Evolutionary conservation across 345 rosid genomes (phyloP).

Genomic region (Salix exigua): DNA sequence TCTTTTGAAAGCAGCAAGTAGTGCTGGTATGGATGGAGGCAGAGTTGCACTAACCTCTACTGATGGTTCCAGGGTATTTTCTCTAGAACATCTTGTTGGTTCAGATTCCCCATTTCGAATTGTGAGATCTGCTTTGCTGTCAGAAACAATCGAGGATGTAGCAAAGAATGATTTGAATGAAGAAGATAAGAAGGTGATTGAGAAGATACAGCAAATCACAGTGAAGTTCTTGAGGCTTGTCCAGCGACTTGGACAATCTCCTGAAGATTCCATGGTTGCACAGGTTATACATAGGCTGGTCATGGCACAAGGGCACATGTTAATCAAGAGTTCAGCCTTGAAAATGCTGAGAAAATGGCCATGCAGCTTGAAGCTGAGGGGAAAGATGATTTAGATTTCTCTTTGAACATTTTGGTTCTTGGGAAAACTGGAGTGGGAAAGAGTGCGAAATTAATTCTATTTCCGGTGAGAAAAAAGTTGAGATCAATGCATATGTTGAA

Average conservation of each 20-base stretch:
- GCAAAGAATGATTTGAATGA: conserved; percentile 23
- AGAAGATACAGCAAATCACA: conserved; percentile 43
- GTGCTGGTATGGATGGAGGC: conserved; percentile 19
- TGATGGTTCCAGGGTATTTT: conserved; percentile 21
- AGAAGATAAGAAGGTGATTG: conserved; percentile 46
- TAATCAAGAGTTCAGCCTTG: conserved; percentile 26
- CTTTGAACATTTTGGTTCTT: conserved; percentile 56
- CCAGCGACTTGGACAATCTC: conserved; percentile 36
- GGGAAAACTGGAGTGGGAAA: conserved; percentile 90
- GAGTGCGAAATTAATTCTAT: conserved; percentile 73
- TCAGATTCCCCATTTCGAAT: conserved; percentile 21
- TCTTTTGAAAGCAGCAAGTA: conserved; percentile 31
- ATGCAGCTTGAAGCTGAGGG: conserved; percentile 41
- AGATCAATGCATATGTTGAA: conserved; percentile 44
- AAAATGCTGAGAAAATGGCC: conserved; percentile 34
- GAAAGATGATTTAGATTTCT: conserved; percentile 40
- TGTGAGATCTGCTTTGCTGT: conserved; percentile 2
- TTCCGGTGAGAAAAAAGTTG: conserved; percentile 45
- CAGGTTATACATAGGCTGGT: conserved; percentile 37
- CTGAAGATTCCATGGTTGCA: conserved; percentile 42
- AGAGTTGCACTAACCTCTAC: conserved; percentile 9
- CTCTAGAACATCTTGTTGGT: conserved; percentile 14
- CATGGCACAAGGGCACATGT: conserved; percentile 24
- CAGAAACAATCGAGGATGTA: conserved; percentile 5
- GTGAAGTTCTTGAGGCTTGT: conserved; percentile 59